phyloP scores from a whole-genome alignment of 805 yeast genomes.

The Wickerhamiella alocasiicola region DNA sequence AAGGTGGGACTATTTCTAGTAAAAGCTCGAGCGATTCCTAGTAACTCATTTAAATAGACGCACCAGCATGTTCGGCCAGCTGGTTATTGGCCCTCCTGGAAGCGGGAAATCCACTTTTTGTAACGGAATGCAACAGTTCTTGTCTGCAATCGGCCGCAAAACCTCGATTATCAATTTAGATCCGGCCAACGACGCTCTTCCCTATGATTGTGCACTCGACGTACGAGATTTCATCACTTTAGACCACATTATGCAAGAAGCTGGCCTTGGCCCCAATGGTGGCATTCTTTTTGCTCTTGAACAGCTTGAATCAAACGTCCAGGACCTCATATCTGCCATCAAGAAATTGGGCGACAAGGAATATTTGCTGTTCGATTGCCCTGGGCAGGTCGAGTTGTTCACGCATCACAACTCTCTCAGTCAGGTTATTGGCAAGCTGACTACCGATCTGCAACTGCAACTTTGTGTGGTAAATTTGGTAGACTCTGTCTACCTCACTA shows the following conservation, averaged over 20 bases:
- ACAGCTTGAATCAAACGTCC: slow-evolving; percentile 41
- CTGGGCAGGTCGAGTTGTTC: slow-evolving; percentile 70
- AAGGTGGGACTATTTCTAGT: no score
- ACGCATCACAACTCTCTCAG: slow-evolving; percentile 74
- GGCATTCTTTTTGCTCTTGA: slow-evolving; percentile 85
- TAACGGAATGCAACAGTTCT: slow-evolving; percentile 79
- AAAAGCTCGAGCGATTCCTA: no score
- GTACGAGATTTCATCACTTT: slow-evolving; percentile 63
- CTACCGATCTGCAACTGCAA: slow-evolving; percentile 53
- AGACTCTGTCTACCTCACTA: slow-evolving; percentile 68
- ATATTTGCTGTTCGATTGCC: slow-evolving; percentile 74
- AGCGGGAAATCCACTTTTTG: slow-evolving; percentile 94
- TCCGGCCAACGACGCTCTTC: slow-evolving; percentile 70
- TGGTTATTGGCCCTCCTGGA: slow-evolving; percentile 93
- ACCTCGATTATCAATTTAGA: slow-evolving; percentile 78
- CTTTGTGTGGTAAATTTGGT: slow-evolving; percentile 63
- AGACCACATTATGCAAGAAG: slow-evolving; percentile 66
- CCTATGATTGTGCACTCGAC: slow-evolving; percentile 65
- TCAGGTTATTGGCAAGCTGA: slow-evolving; percentile 52
- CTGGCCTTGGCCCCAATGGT: slow-evolving; percentile 75
- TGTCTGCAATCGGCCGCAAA: slow-evolving; percentile 87
- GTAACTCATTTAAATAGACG: slow-evolving; percentile 18
- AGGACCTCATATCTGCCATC: slow-evolving; percentile 45
- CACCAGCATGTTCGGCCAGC: slow-evolving; percentile 56
- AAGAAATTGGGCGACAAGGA: slow-evolving; percentile 43